A percentile compares a stretch with the other conserved stretches of the same genome.
Evolutionary conservation across 352 stramenopile genomes (phyloP).

Genomic region (Lagenidium giganteum): DNA sequence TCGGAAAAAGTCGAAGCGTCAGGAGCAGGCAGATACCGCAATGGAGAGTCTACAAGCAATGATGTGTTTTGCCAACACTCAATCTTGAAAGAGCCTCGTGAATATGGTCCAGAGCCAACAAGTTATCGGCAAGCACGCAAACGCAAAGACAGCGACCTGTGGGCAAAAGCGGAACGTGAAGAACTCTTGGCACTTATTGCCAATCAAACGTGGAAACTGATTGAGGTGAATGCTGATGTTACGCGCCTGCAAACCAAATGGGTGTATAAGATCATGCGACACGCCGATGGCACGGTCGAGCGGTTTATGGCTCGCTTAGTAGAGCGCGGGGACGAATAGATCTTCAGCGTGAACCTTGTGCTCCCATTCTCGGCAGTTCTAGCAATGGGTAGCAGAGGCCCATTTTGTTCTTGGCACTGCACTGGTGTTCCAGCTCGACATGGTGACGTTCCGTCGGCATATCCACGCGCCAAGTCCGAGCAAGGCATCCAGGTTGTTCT

Average conservation of each 20-base stretch:
- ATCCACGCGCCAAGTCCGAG: slow-evolving; percentile 20
- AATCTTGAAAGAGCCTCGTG: no score
- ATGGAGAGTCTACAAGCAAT: no score
- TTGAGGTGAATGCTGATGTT: background rate
- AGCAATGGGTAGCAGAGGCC: slow-evolving; percentile 17
- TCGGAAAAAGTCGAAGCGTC: no score
- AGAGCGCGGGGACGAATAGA: slow-evolving; percentile 15
- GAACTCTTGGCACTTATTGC: background rate
- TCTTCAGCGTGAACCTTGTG: slow-evolving; percentile 14
- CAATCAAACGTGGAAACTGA: slow-evolving; percentile 7
- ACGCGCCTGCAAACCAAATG: slow-evolving; percentile 19
- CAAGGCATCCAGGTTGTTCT: slow-evolving; percentile 17
- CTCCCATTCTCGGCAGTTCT: slow-evolving; percentile 22
- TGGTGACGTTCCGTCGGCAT: slow-evolving; percentile 26
- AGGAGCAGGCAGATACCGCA: no score
- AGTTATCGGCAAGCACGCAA: background rate
- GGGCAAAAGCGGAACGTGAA: background rate
- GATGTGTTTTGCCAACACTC: no score
- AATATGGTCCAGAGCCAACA: no score
- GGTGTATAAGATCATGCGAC: slow-evolving; percentile 21
- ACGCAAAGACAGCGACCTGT: background rate
- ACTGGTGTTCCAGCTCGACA: slow-evolving; percentile 19
- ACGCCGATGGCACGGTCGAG: slow-evolving; percentile 8
- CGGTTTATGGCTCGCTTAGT: slow-evolving; percentile 18
- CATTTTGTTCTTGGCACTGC: slow-evolving; percentile 6